Evolutionary conservation across 2,329 filamentous ascomycete genomes (phyloP).

Genomic region (Xylaria multiplex): DNA sequence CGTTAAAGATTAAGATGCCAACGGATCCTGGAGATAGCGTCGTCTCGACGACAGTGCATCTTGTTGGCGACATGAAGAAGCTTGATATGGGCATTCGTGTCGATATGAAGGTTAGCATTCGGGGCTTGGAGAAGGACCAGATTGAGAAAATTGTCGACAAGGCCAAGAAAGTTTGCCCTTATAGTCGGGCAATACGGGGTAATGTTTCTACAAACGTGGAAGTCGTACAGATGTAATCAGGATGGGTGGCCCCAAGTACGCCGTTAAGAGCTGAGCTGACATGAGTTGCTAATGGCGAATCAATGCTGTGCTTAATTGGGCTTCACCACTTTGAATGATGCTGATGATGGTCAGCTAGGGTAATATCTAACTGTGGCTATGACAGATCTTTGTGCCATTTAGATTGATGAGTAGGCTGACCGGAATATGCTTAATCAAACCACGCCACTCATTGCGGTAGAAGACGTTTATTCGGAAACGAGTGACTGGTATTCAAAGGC

Average conservation of each 20-base stretch:
- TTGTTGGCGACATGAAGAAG: slow-evolving; percentile 38
- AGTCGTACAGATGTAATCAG: slow-evolving; percentile 26
- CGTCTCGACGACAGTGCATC: slow-evolving; percentile 36
- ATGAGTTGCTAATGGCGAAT: too few relatives aligned
- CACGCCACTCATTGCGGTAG: background rate
- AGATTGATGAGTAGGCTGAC: too few relatives aligned
- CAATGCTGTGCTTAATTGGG: too few relatives aligned
- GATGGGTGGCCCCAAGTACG: too few relatives aligned
- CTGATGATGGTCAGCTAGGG: too few relatives aligned
- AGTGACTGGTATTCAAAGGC: background rate
- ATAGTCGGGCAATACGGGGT: slow-evolving; percentile 34
- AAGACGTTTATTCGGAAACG: background rate
- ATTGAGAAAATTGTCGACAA: slow-evolving; percentile 32
- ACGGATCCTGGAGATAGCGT: slow-evolving; percentile 32
- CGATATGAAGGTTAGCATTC: slow-evolving; percentile 33
- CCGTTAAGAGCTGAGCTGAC: too few relatives aligned
- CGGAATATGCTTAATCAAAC: background rate
- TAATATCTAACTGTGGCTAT: too few relatives aligned
- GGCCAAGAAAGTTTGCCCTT: slow-evolving; percentile 36
- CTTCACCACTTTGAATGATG: too few relatives aligned
- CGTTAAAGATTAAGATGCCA: slow-evolving; percentile 33
- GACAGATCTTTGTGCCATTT: background rate
- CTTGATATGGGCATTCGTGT: slow-evolving; percentile 39
- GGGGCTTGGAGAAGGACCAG: slow-evolving; percentile 26
- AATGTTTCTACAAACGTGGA: slow-evolving; percentile 36